These are phyloP conservation scores for Westerdykella sp. DNA, from an alignment of 2,329 filamentous ascomycete genomes.

Conservation along the genomic window DNA sequence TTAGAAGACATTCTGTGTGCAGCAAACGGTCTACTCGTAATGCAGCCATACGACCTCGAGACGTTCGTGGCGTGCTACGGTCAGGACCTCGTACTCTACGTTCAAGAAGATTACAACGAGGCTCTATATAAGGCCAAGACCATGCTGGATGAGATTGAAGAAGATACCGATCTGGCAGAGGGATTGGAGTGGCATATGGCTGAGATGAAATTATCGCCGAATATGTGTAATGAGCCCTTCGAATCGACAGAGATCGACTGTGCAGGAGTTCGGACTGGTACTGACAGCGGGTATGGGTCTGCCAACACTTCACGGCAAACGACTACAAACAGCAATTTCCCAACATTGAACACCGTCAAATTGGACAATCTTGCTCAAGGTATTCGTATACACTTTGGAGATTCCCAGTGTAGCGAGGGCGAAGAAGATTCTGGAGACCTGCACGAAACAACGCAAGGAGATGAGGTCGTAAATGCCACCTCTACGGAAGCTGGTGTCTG, in stretches of 20 bases:
- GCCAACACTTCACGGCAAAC: not conserved
- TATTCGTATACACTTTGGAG: not conserved
- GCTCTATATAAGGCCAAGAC: not conserved
- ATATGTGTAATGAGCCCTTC: too few relatives aligned
- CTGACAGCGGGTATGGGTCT: not conserved
- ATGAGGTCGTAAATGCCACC: not conserved
- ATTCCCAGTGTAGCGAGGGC: too few relatives aligned
- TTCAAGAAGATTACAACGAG: not conserved
- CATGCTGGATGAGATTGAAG: not conserved
- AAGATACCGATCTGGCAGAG: not conserved
- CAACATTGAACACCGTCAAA: not conserved
- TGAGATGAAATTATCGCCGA: too few relatives aligned
- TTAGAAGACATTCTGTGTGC: not conserved
- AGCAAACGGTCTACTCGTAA: not conserved
- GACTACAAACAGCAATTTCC: not conserved
- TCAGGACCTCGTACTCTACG: not conserved
- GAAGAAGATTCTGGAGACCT: not conserved
- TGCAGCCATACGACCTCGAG: not conserved
- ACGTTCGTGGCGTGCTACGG: not conserved
- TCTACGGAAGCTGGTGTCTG: not conserved
- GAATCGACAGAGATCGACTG: too few relatives aligned
- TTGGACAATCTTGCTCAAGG: not conserved
- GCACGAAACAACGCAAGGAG: not conserved
- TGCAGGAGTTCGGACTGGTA: too few relatives aligned
- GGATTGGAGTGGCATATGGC: not conserved